These are phyloP conservation scores for Misopates orontium DNA, from an alignment of 257 asterid genomes.

Conservation along the genomic window DNA sequence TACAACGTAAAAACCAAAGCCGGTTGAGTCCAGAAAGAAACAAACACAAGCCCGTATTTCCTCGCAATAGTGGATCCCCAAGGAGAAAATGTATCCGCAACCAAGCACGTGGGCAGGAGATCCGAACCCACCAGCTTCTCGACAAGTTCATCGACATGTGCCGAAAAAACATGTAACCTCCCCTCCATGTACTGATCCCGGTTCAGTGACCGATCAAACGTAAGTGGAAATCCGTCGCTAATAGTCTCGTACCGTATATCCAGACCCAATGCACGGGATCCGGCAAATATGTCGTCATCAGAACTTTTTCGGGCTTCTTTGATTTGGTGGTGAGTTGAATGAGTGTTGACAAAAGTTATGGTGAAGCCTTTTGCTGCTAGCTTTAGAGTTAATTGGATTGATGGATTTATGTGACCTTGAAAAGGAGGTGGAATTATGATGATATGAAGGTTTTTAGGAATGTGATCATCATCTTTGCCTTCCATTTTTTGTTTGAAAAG, in stretches of 20 bases:
- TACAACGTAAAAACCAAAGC: slow-evolving; percentile 9
- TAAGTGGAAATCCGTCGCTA: slow-evolving; percentile 33
- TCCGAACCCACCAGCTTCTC: slow-evolving; percentile 4
- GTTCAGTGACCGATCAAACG: slow-evolving; percentile 27
- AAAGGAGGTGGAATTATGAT: slow-evolving; percentile 11
- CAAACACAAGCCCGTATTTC: slow-evolving; percentile 18
- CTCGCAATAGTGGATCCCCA: slow-evolving; percentile 11
- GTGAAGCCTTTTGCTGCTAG: slow-evolving; percentile 19
- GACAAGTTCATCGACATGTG: slow-evolving; percentile 32
- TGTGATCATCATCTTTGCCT: no score
- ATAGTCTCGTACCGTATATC: slow-evolving; percentile 35
- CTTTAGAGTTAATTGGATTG: background rate
- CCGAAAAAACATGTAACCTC: slow-evolving; percentile 21
- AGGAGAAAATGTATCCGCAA: slow-evolving; percentile 4
- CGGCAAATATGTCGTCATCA: slow-evolving; percentile 23
- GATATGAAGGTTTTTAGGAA: background rate
- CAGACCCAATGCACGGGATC: slow-evolving; percentile 22
- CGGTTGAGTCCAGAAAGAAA: slow-evolving; percentile 12
- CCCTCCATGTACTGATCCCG: slow-evolving; percentile 12
- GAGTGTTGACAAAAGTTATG: slow-evolving; percentile 14
- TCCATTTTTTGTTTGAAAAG: no score
- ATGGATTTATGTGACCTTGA: slow-evolving; percentile 21
- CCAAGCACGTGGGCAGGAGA: background rate
- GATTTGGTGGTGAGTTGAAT: slow-evolving; percentile 4
- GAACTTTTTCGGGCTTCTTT: background rate